Percentiles rank a stretch among this genome's conserved stretches.
Conservation (phyloP, 1,284 basidiomycete species). For the Apiotrichum veenhuisii region DNA sequence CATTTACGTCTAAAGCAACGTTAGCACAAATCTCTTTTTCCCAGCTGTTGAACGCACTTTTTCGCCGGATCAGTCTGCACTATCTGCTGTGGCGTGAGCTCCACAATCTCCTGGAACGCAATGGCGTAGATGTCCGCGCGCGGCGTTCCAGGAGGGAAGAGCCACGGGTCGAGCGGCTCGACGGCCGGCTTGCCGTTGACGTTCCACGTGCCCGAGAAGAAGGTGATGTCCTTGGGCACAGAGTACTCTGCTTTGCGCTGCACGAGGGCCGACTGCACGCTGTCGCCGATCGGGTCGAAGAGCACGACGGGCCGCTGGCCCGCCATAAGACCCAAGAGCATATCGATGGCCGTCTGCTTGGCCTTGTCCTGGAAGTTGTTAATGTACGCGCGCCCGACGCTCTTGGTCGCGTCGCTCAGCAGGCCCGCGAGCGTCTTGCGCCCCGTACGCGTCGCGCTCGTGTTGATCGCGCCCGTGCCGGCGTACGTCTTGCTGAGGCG, state of each 20-base stretch:
- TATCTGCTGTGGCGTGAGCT: slow-evolving; percentile 93
- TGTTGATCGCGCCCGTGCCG: slow-evolving; percentile 93
- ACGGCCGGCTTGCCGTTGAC: slow-evolving; percentile 79
- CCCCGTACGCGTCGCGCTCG: slow-evolving; percentile 88
- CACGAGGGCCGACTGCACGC: slow-evolving; percentile 66
- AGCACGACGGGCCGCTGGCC: slow-evolving; percentile 83
- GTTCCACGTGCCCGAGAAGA: slow-evolving; percentile 94
- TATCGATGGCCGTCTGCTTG: slow-evolving; percentile 92
- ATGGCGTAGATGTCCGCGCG: slow-evolving; percentile 81
- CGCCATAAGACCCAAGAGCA: slow-evolving; percentile 88
- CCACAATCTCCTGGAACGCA: slow-evolving; percentile 97
- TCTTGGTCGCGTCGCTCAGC: slow-evolving; percentile 93
- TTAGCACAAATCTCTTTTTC: no score
- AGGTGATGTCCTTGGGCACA: slow-evolving; percentile 62
- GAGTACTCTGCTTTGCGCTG: slow-evolving; percentile 79
- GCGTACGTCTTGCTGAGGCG: slow-evolving; percentile 85
- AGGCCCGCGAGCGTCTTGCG: slow-evolving; percentile 89
- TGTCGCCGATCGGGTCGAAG: slow-evolving; percentile 90
- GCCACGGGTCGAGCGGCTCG: slow-evolving; percentile 82
- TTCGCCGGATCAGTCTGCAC: slow-evolving; percentile 94
- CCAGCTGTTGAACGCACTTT: slow-evolving; percentile 58
- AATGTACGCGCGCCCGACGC: slow-evolving; percentile 86
- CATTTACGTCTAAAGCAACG: slow-evolving; percentile 63
- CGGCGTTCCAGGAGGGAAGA: slow-evolving; percentile 60
- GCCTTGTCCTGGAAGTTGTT: slow-evolving; percentile 96